Evolutionary conservation across 2,329 filamentous ascomycete genomes (phyloP).

Genomic region (Shiraia bambusicola): DNA sequence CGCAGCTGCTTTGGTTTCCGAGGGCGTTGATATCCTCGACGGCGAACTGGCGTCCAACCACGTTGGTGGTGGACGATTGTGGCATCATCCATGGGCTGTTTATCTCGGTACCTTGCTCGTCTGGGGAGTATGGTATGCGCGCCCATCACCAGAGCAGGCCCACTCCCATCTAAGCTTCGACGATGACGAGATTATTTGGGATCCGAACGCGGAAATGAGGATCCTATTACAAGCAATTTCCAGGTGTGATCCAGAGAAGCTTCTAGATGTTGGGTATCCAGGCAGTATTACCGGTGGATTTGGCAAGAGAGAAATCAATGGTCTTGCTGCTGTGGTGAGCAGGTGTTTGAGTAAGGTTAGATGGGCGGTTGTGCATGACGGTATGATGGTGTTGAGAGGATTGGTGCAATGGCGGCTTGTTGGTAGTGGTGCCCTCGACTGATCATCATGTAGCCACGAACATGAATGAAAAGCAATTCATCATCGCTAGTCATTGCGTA

Average conservation of each 20-base stretch:
- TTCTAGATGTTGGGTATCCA: slow-evolving; percentile 15
- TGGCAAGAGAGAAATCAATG: slow-evolving; percentile 54
- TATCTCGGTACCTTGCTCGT: slow-evolving; percentile 61
- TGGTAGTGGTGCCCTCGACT: slow-evolving; percentile 18
- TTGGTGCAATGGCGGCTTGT: slow-evolving; percentile 45
- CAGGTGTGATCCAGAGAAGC: slow-evolving; percentile 43
- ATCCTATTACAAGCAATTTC: slow-evolving; percentile 46
- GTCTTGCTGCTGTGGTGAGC: slow-evolving; percentile 58
- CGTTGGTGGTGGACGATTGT: slow-evolving; percentile 54
- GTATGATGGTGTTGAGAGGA: slow-evolving; percentile 57
- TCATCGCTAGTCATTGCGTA: no score
- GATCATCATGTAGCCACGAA: no score
- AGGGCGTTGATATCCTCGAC: slow-evolving; percentile 53
- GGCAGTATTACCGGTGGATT: slow-evolving; percentile 41
- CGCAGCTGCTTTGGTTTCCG: slow-evolving; percentile 55
- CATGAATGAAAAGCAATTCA: neutral
- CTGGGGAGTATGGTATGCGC: slow-evolving; percentile 59
- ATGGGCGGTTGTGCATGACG: slow-evolving; percentile 65
- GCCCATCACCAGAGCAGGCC: slow-evolving; percentile 14
- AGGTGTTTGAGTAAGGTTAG: slow-evolving; percentile 58
- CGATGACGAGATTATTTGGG: slow-evolving; percentile 55
- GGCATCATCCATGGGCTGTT: slow-evolving; percentile 64
- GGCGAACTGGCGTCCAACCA: slow-evolving; percentile 32
- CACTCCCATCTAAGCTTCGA: slow-evolving; percentile 26
- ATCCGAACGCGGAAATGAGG: slow-evolving; percentile 53